A percentile compares a stretch with the other conserved stretches of the same genome.
Evolutionary conservation across 495 filamentous ascomycete genomes (phyloP).

Genomic region (Podospora comata): DNA sequence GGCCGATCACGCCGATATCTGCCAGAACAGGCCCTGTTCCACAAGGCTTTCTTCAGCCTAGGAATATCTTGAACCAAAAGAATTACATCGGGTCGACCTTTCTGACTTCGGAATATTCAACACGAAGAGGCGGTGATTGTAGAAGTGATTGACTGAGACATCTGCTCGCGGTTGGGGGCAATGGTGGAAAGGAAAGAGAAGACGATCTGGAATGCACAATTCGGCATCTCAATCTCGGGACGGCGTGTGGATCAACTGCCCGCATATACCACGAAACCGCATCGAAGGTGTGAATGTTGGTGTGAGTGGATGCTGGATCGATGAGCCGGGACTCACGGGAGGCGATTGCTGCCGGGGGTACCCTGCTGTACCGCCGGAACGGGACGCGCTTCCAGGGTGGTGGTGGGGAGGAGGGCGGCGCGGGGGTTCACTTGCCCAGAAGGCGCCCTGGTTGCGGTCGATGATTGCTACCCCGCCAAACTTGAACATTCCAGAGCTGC

Average conservation of each 20-base stretch:
- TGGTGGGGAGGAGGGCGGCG: too few relatives aligned
- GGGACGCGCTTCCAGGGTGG: conserved; percentile 10
- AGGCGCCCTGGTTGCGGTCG: neutral
- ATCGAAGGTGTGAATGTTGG: neutral
- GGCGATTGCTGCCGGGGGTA: neutral
- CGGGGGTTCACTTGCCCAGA: neutral
- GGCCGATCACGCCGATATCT: neutral
- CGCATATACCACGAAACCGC: neutral
- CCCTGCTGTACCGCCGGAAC: conserved; percentile 18
- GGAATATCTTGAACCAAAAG: neutral
- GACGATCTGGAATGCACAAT: neutral
- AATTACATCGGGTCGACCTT: neutral
- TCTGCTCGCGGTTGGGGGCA: neutral
- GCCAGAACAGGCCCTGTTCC: neutral
- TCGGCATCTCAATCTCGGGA: neutral
- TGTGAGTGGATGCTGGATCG: neutral
- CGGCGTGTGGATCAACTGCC: neutral
- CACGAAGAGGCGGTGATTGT: neutral
- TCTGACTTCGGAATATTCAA: neutral
- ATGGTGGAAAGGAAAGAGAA: neutral
- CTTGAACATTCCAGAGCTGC: neutral
- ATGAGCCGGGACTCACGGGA: neutral
- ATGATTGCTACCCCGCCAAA: conserved; percentile 19
- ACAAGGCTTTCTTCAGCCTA: conserved; percentile 4
- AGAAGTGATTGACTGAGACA: neutral